phyloP scores from a whole-genome alignment of 2,329 filamentous ascomycete species.

The Madurella fahalii region DNA sequence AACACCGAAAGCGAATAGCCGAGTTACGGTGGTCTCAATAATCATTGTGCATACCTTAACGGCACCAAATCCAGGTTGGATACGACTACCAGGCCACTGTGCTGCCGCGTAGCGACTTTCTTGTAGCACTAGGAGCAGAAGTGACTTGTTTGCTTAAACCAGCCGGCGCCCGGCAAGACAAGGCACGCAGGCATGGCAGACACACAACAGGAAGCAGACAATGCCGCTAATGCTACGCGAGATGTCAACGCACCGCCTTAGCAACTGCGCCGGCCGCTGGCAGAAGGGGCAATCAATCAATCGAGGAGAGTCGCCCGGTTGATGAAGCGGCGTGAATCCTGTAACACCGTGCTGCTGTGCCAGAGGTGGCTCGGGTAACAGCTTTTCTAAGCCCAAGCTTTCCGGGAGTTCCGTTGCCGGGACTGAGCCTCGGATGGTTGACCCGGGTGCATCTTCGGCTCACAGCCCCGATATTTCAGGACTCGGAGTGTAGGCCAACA shows the following conservation, averaged over 20 bases:
- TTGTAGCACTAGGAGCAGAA: conserved; percentile 30
- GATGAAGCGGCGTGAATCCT: conserved; percentile 24
- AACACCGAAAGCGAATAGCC: too few species aligned
- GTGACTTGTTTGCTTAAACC: conserved; percentile 32
- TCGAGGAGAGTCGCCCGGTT: conserved; percentile 25
- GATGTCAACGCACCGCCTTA: background rate
- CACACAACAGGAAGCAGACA: conserved; percentile 31
- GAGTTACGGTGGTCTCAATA: too few species aligned
- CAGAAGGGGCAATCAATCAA: conserved; percentile 33
- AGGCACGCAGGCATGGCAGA: conserved; percentile 32
- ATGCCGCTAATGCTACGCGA: conserved; percentile 26
- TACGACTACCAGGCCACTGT: conserved; percentile 24
- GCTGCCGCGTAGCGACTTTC: conserved; percentile 26
- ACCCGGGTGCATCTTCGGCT: too few species aligned
- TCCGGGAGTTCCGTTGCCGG: background rate
- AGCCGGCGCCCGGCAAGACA: conserved; percentile 29
- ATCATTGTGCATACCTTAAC: background rate
- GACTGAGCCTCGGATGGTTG: background rate
- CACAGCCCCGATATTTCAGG: too few species aligned
- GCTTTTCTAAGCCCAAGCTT: background rate
- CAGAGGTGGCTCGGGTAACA: background rate
- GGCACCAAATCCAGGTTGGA: conserved; percentile 18
- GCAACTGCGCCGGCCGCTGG: conserved; percentile 16
- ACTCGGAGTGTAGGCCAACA: too few species aligned
- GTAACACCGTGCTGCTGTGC: background rate